phyloP scores from a whole-genome alignment of 805 yeast species.

The Komagataella populi region DNA sequence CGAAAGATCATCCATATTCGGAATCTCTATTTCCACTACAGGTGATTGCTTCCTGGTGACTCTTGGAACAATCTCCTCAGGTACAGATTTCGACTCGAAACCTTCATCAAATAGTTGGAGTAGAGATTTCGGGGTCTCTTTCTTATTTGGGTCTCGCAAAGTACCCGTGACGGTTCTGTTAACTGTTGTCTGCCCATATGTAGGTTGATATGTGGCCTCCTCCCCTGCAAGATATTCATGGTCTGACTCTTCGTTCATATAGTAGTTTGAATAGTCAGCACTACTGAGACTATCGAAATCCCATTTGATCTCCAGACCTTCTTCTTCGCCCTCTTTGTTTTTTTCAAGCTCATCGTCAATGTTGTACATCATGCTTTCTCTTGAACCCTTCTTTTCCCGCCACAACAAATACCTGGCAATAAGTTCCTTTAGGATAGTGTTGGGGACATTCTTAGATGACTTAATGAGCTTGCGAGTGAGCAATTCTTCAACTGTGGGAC shows the following conservation, averaged over 20 bases:
- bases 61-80: background rate
- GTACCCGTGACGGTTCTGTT: constrained; percentile 1
- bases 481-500: constrained; percentile 80
- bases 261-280: constrained; percentile 40
- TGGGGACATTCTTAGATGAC: constrained; percentile 44
- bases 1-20: constrained; percentile 39
- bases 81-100: constrained; percentile 14
- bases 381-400: constrained; percentile 52
- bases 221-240: constrained; percentile 1
- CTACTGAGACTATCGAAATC: constrained; percentile 77
- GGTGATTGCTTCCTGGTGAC: constrained; percentile 34
- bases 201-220: constrained; percentile 6
- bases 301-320: constrained; percentile 52
- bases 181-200: constrained; percentile 1
- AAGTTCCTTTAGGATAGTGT: constrained; percentile 53
- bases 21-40: constrained; percentile 53
- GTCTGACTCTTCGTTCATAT: background rate
- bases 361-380: constrained; percentile 29
- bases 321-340: constrained; percentile 5
- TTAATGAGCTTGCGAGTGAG: constrained; percentile 62
- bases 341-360: constrained; percentile 9
- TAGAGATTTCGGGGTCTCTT: constrained; percentile 61
- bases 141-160: constrained; percentile 12
- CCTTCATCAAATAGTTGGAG: constrained; percentile 54
- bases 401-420: constrained; percentile 60